A percentile compares a stretch with the other conserved stretches of the same genome.
Evolutionary conservation across 2,329 filamentous ascomycete genomes (phyloP).

Genomic region (Sporothrix curviconia): DNA sequence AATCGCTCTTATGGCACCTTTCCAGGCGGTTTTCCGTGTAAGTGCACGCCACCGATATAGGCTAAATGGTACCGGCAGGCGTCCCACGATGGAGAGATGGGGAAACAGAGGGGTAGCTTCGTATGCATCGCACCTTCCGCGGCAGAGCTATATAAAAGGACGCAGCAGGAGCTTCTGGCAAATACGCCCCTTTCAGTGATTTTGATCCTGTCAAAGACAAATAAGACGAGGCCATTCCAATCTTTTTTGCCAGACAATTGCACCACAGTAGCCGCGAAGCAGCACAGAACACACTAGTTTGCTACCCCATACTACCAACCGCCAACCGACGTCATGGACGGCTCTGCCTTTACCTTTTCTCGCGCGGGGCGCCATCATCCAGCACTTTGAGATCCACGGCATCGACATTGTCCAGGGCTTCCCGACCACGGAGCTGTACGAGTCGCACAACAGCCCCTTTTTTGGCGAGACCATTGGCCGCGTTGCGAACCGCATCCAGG

Average conservation of each 20-base stretch:
- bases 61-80: slow-evolving; percentile 4
- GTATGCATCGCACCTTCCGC: not conserved
- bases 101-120: slow-evolving; percentile 8
- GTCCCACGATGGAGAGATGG: not conserved
- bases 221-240: not conserved
- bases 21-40: too few relatives aligned
- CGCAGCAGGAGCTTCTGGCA: not conserved
- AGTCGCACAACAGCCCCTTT: slow-evolving; percentile 65
- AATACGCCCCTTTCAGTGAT: not conserved
- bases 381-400: slow-evolving; percentile 70
- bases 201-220: not conserved
- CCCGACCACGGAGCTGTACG: slow-evolving; percentile 67
- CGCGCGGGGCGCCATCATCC: slow-evolving; percentile 70
- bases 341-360: slow-evolving; percentile 58
- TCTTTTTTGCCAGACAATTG: slow-evolving; percentile 16
- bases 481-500: slow-evolving; percentile 71
- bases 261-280: not conserved
- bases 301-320: too few relatives aligned
- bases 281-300: not conserved
- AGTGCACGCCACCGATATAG: not conserved
- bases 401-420: slow-evolving; percentile 88
- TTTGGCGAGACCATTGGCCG: slow-evolving; percentile 93
- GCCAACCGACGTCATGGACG: slow-evolving; percentile 32
- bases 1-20: not conserved
- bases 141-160: not conserved